These are phyloP conservation scores for Acanthochlamys bracteata DNA, from an alignment of 106 monocot species.

Conservation along the genomic window DNA sequence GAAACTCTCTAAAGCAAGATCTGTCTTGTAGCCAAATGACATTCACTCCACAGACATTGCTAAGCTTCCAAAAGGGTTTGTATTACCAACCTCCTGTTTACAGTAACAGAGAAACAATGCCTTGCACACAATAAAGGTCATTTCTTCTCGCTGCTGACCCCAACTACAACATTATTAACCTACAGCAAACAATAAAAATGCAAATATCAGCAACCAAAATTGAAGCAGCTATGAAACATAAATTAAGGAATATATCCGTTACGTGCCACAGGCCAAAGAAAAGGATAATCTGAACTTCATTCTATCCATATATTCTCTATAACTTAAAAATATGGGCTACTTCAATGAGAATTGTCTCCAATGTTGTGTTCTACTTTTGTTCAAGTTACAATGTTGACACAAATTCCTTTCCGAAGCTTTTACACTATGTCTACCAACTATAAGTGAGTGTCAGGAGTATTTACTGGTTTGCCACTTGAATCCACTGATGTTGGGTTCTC, in stretches of 20 bases:
- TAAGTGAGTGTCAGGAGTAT: background rate
- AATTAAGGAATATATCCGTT: background rate
- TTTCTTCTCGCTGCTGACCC: conserved; percentile 44
- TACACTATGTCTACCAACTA: background rate
- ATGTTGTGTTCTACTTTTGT: too few species aligned
- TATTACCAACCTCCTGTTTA: background rate
- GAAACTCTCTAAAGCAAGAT: too few species aligned
- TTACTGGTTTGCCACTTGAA: conserved; percentile 59
- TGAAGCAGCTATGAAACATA: background rate
- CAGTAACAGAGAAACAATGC: background rate
- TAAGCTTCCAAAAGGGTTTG: background rate
- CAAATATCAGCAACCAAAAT: background rate
- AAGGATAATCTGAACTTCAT: background rate
- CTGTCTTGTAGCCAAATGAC: too few species aligned
- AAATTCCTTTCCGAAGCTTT: background rate
- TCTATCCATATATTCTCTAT: background rate
- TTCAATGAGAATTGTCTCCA: too few species aligned
- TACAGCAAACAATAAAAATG: conserved; percentile 9
- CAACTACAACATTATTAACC: conserved; percentile 74
- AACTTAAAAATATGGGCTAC: too few species aligned
- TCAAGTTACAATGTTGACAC: background rate
- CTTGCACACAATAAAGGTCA: conserved; percentile 5
- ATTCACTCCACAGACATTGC: too few species aligned
- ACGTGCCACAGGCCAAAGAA: background rate
- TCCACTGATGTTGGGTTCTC: conserved; percentile 73